A percentile compares a stretch with the other conserved stretches of the same genome.
These are phyloP conservation scores for Adansonia madagascariensis DNA, from an alignment of 441 rosid genomes.

Conservation along the genomic window DNA sequence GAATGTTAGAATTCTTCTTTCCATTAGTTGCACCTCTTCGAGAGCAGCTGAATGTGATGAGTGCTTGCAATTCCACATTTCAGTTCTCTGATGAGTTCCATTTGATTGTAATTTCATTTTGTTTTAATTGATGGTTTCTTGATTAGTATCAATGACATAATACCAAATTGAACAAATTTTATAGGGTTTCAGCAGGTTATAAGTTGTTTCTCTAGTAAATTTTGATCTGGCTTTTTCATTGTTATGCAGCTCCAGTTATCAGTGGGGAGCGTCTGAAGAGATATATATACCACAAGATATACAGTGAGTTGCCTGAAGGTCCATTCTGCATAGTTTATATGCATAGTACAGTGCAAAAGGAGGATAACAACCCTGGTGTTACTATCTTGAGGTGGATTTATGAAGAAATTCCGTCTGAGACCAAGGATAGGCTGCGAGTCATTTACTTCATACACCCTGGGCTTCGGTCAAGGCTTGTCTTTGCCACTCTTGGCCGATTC, in stretches of 20 bases:
- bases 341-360: slow-evolving; percentile 68
- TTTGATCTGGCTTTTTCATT: neutral
- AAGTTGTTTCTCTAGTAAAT: neutral
- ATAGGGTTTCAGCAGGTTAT: slow-evolving; percentile 8
- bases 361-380: slow-evolving; percentile 68
- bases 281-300: slow-evolving; percentile 61
- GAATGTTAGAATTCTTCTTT: neutral
- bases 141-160: neutral
- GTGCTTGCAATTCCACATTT: neutral
- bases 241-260: slow-evolving; percentile 63
- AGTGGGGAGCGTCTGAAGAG: slow-evolving; percentile 63
- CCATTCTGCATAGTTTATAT: slow-evolving; percentile 66
- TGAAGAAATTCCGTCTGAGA: slow-evolving; percentile 58
- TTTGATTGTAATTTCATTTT: neutral
- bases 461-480: slow-evolving; percentile 62
- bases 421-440: slow-evolving; percentile 65
- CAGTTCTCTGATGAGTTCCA: neutral
- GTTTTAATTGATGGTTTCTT: neutral
- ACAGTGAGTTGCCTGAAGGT: slow-evolving; percentile 60
- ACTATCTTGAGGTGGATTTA: slow-evolving; percentile 76
- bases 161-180: neutral
- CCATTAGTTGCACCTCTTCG: neutral
- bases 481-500: slow-evolving; percentile 72
- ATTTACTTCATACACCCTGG: slow-evolving; percentile 74
- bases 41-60: neutral